Evolutionary conservation across 352 stramenopile genomes (phyloP), one percentile per base, ranked within the genome.

Genomic region (Globisporangium carolinianum): DNA sequence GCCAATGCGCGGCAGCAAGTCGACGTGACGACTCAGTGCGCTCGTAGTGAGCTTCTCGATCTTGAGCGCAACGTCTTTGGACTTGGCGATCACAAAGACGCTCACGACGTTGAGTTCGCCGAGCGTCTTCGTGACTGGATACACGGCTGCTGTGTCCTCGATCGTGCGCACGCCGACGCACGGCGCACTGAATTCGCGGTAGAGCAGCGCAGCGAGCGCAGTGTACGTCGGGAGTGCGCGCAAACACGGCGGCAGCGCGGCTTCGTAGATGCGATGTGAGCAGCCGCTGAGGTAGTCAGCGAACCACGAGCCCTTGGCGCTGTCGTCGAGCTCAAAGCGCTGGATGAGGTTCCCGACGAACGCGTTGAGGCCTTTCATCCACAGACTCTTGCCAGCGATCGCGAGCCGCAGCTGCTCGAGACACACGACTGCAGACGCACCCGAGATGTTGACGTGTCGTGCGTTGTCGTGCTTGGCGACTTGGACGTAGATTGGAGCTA

Each of bases 271-370:
- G 39, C 75, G 71, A 7, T 91, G 69, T 1, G 67, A 65, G 50
- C 73, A 87, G 6, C 79, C 77, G 7, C 58, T 67, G 12, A 88
- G 55, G 63, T 87, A 91, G 15, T 89, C 76, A 4, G 70, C 74
- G 10, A 87, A 32, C 82, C 82, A 91, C 54, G 79, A 78, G 0
- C 65, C 72, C 11, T 81, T 57, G 53, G 73, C 17, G 82, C 69
- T 18, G 85, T 72, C 0, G 65, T 57, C 36, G 67, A 48, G 9
- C 55, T 60, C 24, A 47, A 82, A 88, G 18, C 74, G 79, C 48
- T 87, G 71, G 10, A 93, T 61, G 51, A 93, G 65, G 46, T 92
- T 95, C 12, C 79, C 73, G 12, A 95, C 52, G n/a, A 93, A 86
- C 0, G 85, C 75, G 14, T 83, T 87, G 0, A 93, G 37, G 0